These are phyloP conservation scores for Vaccinium vitisidaea DNA, from an alignment of 148 eudicot genomes.

Conservation along the genomic window DNA sequence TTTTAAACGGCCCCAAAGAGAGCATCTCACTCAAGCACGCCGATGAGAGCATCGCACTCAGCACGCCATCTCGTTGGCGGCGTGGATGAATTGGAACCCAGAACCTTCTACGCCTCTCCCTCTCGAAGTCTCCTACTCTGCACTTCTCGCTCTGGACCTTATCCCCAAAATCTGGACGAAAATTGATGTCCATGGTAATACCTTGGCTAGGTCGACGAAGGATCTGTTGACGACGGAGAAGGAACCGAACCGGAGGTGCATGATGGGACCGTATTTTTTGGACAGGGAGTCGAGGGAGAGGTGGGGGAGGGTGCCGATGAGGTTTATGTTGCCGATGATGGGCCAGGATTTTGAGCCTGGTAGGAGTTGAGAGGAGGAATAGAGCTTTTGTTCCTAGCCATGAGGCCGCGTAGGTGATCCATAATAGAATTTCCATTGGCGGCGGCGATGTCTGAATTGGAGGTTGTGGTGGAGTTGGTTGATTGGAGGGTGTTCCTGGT, in stretches of 20 bases:
- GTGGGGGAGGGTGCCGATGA: slow-evolving; percentile 80
- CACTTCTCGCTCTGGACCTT: too few species aligned
- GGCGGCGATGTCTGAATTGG: background rate
- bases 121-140: too few species aligned
- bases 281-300: slow-evolving; percentile 66
- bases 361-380: slow-evolving; percentile 31
- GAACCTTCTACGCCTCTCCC: too few species aligned
- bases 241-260: slow-evolving; percentile 72
- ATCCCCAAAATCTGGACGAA: too few species aligned
- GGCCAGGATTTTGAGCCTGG: slow-evolving; percentile 93
- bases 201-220: too few species aligned
- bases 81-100: too few species aligned
- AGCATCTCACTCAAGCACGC: too few species aligned
- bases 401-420: slow-evolving; percentile 28
- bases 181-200: too few species aligned
- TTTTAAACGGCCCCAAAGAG: too few species aligned
- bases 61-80: too few species aligned
- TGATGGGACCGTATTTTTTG: slow-evolving; percentile 63
- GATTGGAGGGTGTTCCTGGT: background rate
- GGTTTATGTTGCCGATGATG: slow-evolving; percentile 88
- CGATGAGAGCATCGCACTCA: too few species aligned
- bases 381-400: slow-evolving; percentile 34
- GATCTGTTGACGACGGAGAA: slow-evolving; percentile 8
- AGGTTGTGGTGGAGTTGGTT: background rate
- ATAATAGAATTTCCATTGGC: slow-evolving; percentile 36